Percentiles rank a stretch among this genome's conserved stretches.
These are phyloP conservation scores for Dichotomopilus funicola DNA, from an alignment of 2,329 filamentous ascomycete species.

Conservation along the genomic window DNA sequence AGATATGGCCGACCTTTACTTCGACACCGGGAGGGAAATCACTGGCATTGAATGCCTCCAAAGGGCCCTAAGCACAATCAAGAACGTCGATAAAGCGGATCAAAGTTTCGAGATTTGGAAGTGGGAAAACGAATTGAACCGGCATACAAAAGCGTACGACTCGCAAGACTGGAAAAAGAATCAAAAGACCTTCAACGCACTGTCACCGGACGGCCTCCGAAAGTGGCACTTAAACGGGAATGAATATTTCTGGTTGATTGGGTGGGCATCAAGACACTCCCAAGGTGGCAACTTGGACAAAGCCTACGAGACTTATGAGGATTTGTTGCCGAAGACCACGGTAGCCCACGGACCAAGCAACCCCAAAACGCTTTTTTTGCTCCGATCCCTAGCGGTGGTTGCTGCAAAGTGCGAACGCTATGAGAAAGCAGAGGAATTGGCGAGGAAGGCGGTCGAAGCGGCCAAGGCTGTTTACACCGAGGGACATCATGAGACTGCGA, in stretches of 20 bases:
- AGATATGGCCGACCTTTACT: neutral
- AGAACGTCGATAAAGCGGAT: neutral
- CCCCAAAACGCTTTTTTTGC: neutral
- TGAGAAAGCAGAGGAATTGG: constrained; percentile 1
- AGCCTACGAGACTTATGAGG: neutral
- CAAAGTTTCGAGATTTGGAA: neutral
- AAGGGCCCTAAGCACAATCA: neutral
- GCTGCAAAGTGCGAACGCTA: neutral
- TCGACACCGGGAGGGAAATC: neutral
- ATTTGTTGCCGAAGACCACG: neutral
- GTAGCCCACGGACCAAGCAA: neutral
- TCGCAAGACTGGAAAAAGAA: neutral
- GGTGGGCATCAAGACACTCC: neutral
- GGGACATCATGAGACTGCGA: constrained; percentile 4
- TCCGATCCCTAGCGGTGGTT: neutral
- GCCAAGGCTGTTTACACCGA: constrained; percentile 1
- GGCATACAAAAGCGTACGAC: neutral
- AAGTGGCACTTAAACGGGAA: neutral
- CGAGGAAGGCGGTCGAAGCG: neutral
- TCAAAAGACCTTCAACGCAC: neutral
- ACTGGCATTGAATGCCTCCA: neutral
- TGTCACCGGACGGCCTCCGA: neutral
- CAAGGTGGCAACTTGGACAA: neutral
- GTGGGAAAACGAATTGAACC: neutral
- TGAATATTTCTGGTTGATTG: neutral